phyloP scores from a whole-genome alignment of 768 basidiomycete genomes.

The Hericium rajendrae region DNA sequence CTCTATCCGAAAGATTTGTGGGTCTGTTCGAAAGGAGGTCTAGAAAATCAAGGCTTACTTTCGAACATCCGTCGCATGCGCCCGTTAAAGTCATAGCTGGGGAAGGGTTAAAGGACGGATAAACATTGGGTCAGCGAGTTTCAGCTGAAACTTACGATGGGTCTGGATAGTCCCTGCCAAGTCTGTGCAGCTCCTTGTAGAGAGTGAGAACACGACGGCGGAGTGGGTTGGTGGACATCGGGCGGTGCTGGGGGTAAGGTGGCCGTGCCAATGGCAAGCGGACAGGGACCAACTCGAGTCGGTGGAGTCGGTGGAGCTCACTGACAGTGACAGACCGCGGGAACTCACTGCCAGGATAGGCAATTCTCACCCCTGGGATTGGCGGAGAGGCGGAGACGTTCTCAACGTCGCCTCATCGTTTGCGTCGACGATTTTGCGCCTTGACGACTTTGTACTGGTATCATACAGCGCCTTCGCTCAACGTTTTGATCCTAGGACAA shows the following conservation, averaged over 20 bases:
- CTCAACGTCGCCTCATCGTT: no score
- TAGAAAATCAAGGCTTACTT: conserved; percentile 31
- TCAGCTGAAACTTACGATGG: conserved; percentile 45
- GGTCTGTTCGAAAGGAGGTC: background rate
- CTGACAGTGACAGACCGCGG: no score
- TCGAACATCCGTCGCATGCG: conserved; percentile 65
- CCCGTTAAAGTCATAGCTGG: conserved; percentile 70
- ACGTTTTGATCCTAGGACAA: no score
- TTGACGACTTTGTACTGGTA: no score
- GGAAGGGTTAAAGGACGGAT: background rate
- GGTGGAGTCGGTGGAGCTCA: no score
- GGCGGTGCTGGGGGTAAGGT: background rate
- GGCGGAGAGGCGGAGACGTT: no score
- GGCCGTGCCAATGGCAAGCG: background rate
- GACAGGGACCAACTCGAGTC: background rate
- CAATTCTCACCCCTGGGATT: no score
- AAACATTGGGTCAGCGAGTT: background rate
- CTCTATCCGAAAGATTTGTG: conserved; percentile 31
- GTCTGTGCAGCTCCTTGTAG: conserved; percentile 75
- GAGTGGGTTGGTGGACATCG: conserved; percentile 41
- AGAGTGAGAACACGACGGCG: conserved; percentile 59
- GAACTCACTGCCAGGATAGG: no score
- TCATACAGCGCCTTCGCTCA: no score
- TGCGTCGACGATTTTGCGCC: no score
- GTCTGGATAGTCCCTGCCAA: conserved; percentile 78